A percentile compares a stretch with the other conserved stretches of the same genome.
These are phyloP conservation scores for Loxodes magnus DNA, from an alignment of 73 alveolate species.

Conservation along the genomic window DNA sequence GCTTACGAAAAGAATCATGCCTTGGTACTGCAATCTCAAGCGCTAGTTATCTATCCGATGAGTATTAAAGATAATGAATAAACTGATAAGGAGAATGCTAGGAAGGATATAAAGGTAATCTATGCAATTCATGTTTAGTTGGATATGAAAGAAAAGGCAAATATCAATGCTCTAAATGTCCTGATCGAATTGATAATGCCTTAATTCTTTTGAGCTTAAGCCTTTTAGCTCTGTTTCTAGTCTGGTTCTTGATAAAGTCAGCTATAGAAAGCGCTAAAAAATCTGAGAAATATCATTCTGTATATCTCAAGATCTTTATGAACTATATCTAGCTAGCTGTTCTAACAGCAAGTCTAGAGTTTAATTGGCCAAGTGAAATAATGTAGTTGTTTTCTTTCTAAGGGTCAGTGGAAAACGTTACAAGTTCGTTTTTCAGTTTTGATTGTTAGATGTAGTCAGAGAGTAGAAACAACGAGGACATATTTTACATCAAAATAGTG, in stretches of 20 bases:
- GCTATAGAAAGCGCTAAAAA: slow-evolving; percentile 21
- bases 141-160: slow-evolving; percentile 39
- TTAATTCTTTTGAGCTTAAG: slow-evolving; percentile 20
- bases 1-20: too few species aligned
- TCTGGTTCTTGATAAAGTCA: slow-evolving; percentile 29
- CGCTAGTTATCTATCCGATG: too few species aligned
- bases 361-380: slow-evolving; percentile 42
- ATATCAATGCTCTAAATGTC: slow-evolving; percentile 39
- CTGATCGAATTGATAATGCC: slow-evolving; percentile 16
- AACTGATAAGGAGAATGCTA: too few species aligned
- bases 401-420: not conserved
- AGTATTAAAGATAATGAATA: too few species aligned
- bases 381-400: not conserved
- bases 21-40: too few species aligned
- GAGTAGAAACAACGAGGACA: slow-evolving; percentile 14
- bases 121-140: slow-evolving; percentile 49
- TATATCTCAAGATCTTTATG: slow-evolving; percentile 39
- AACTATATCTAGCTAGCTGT: slow-evolving; percentile 34
- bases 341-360: slow-evolving; percentile 37
- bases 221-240: not conserved
- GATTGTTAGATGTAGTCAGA: slow-evolving; percentile 30
- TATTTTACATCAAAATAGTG: slow-evolving; percentile 19
- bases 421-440: slow-evolving; percentile 1
- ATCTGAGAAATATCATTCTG: slow-evolving; percentile 23
- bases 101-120: too few species aligned